Evolutionary conservation across 495 filamentous ascomycete species (phyloP), one percentile per base, ranked within the genome.

Genomic region (Parathielavia hyrcaniae): DNA sequence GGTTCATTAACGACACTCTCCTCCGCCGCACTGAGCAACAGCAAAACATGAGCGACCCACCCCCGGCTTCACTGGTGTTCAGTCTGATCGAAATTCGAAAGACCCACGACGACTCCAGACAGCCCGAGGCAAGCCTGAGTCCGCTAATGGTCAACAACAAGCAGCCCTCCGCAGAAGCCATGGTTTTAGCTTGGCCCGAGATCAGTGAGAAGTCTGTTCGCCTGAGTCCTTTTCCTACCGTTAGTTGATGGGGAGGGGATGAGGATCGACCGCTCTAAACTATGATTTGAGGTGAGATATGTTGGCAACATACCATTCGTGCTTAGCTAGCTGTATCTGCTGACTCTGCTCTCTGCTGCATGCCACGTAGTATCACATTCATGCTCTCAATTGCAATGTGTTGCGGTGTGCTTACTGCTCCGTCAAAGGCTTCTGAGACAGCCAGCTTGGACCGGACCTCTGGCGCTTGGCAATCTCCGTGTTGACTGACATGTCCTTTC

Each of bases 201-300:
- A 30, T 30, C 26, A 30, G 26, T 3, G 26, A 30, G 26, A 30
- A 30, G 26, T 30, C 3, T 30, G 26, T 30, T 30, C 26, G 6
- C 26, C 26, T 30, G 26, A 30, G 26, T 30, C 26, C 2, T 30
- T 6, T 30, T 6, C 26, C 26, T 3, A 30, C 26, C 26, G 26
- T 30, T 30, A 2, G 6, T 30, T 2, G 85, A 84, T 58, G 90
- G 95, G 61, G 88, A 95, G 67, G 90, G 90, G 5, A 76, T 74
- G 66, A 79, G 82, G 58, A 79, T 84, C 67, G 87, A 93, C 71
- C 92, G 87, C 68, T 73, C 74, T 0, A 70, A 75, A 58, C 52
- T 76, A 46, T 75, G 58, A 68, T 9, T 14, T 17, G 20, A 14
- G 16, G 13, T 44, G 23, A 22, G 7, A 5, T 17, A 10, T 14